These are phyloP conservation scores for Desmodesmus armatus DNA, from an alignment of 139 green algal genomes.

Conservation along the genomic window DNA sequence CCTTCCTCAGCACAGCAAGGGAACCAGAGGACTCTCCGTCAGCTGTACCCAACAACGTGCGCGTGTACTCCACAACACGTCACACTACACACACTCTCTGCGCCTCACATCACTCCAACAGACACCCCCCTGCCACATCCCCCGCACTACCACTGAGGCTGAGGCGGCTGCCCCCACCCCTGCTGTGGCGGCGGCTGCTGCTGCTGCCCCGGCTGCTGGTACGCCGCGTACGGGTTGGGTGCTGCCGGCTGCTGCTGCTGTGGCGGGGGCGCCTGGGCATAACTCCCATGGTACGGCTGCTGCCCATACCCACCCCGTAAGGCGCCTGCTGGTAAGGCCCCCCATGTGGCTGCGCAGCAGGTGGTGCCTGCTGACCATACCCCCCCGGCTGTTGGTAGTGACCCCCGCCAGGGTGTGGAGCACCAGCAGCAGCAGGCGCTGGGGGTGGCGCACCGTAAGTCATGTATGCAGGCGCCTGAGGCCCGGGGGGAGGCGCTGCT, in stretches of 20 bases:
- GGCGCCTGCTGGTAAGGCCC: conserved; percentile 19
- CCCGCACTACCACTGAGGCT: neutral
- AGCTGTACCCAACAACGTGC: no score
- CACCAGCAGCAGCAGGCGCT: no score
- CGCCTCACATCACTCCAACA: no score
- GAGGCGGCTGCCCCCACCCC: neutral
- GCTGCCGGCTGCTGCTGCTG: conserved; percentile 14
- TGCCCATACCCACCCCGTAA: conserved; percentile 24
- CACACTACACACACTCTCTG: no score
- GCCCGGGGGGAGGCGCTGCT: conserved; percentile 1
- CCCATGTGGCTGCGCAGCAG: neutral
- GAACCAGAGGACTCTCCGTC: no score
- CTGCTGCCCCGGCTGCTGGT: neutral
- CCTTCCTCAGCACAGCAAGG: no score
- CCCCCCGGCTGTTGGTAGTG: neutral
- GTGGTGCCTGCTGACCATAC: neutral
- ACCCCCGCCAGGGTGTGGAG: neutral
- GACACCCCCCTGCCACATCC: no score
- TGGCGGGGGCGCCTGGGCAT: neutral
- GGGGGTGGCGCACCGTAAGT: conserved; percentile 5
- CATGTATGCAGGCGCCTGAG: conserved; percentile 6
- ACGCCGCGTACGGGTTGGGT: conserved; percentile 11
- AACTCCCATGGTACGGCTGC: conserved; percentile 43
- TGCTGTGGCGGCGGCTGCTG: conserved; percentile 37
- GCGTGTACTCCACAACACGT: no score